Conservation (phyloP, 2,329 filamentous ascomycete species). For the Samsoniella hepiali region DNA sequence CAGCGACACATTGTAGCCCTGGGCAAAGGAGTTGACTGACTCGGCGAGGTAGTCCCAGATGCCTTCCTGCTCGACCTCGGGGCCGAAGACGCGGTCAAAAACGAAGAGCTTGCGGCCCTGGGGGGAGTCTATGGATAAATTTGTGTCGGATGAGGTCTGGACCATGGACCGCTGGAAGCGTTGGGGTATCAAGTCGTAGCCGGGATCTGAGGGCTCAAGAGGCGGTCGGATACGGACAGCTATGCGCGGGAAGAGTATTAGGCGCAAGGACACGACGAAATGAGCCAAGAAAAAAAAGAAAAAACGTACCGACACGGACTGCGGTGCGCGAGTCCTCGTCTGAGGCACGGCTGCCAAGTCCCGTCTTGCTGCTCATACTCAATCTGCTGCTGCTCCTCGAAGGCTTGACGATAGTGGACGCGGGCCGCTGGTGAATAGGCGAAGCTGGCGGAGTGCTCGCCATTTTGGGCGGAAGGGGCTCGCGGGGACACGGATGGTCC, state of each 20-base stretch:
- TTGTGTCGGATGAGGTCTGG: slow-evolving; percentile 82
- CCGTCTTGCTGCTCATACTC: slow-evolving; percentile 77
- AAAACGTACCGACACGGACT: slow-evolving; percentile 87
- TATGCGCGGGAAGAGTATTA: slow-evolving; percentile 36
- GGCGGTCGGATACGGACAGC: slow-evolving; percentile 91
- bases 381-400: slow-evolving; percentile 78
- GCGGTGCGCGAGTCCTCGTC: slow-evolving; percentile 89
- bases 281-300: neutral
- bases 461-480: slow-evolving; percentile 43
- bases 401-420: slow-evolving; percentile 77
- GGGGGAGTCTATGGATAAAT: slow-evolving; percentile 81
- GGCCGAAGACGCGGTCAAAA: slow-evolving; percentile 90
- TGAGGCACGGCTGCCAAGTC: slow-evolving; percentile 74
- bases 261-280: neutral
- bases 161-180: slow-evolving; percentile 92
- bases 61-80: slow-evolving; percentile 80
- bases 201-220: slow-evolving; percentile 77
- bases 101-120: slow-evolving; percentile 94
- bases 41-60: slow-evolving; percentile 93
- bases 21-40: slow-evolving; percentile 82
- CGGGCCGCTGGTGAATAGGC: slow-evolving; percentile 63
- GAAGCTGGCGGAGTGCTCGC: slow-evolving; percentile 69
- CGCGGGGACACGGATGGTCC: slow-evolving; percentile 16
- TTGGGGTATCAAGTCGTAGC: slow-evolving; percentile 91
- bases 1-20: slow-evolving; percentile 98